phyloP scores from a whole-genome alignment of 805 yeast species.

The Lipomyces lipofer region DNA sequence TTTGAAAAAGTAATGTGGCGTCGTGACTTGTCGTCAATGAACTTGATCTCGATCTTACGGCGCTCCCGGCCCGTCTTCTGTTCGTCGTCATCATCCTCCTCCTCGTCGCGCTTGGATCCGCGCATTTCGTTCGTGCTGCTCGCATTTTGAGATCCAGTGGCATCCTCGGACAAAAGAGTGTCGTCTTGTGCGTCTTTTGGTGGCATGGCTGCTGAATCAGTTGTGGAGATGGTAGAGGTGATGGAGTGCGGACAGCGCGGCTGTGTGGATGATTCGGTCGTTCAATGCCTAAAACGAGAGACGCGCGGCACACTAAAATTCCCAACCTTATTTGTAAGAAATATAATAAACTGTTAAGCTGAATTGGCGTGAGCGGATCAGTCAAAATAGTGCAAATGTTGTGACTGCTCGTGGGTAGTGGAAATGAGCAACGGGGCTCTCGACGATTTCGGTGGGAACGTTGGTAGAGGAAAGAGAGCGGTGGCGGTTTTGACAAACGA shows the following conservation, averaged over 20 bases:
- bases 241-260: background rate
- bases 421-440: no score
- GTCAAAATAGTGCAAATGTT: no score
- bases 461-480: no score
- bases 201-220: background rate
- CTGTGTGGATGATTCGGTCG: no score
- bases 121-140: slow-evolving; percentile 17
- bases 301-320: no score
- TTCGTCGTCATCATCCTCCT: slow-evolving; percentile 51
- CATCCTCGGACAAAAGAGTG: slow-evolving; percentile 15
- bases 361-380: no score
- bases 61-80: slow-evolving; percentile 52
- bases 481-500: no score
- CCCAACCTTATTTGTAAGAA: no score
- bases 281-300: no score
- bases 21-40: slow-evolving; percentile 95
- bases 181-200: slow-evolving; percentile 11
- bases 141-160: slow-evolving; percentile 12
- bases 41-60: slow-evolving; percentile 94
- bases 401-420: no score
- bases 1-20: slow-evolving; percentile 97
- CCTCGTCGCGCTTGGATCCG: slow-evolving; percentile 45
- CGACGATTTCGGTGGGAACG: no score
- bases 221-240: background rate
- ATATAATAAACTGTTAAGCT: no score